phyloP scores from a whole-genome alignment of 306 rosid genomes.

The Fragaria vesca region DNA sequence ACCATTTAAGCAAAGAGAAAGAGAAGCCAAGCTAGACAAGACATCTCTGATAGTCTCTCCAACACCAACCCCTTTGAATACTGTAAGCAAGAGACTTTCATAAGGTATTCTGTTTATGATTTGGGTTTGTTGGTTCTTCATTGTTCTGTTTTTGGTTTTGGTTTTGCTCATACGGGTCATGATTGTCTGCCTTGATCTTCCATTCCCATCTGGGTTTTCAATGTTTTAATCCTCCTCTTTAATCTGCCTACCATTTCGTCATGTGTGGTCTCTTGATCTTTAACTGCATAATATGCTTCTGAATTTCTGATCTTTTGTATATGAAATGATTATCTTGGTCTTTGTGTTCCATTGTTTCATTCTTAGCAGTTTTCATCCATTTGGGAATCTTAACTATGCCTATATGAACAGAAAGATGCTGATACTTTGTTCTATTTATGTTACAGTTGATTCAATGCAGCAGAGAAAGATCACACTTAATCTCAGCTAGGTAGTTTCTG shows the following conservation, averaged over 20 bases:
- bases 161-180: neutral
- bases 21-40: constrained; percentile 6
- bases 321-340: neutral
- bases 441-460: constrained; percentile 23
- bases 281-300: neutral
- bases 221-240: neutral
- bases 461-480: constrained; percentile 15
- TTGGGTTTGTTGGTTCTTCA: neutral
- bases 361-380: neutral
- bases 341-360: neutral
- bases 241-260: neutral
- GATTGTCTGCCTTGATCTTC: neutral
- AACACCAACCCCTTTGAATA: neutral
- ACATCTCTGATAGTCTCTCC: neutral
- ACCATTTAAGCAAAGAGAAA: neutral
- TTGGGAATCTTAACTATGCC: neutral
- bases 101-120: neutral
- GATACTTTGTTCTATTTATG: constrained; percentile 1
- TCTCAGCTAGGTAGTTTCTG: constrained; percentile 7
- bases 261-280: neutral
- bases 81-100: neutral
- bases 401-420: neutral
- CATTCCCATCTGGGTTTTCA: constrained; percentile 11
- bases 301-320: neutral
- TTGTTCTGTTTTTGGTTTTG: constrained; percentile 5